Evolutionary conservation across 768 basidiomycete genomes (phyloP).

Genomic region (Galerina sulciceps): DNA sequence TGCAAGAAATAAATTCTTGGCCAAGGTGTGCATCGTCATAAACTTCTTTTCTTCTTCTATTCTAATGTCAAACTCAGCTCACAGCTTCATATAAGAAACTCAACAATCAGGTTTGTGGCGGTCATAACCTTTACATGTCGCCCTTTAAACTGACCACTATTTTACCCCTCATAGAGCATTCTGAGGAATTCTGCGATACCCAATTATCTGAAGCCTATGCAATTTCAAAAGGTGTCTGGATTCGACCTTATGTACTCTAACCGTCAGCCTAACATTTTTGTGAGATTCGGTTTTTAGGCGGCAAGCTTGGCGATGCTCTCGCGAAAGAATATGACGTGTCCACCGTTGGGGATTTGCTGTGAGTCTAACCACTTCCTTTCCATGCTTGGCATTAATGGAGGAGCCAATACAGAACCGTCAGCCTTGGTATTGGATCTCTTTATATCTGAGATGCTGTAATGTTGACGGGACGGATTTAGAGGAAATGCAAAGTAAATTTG

Average conservation of each 20-base stretch:
- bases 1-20: constrained; percentile 91
- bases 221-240: constrained; percentile 77
- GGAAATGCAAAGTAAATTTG: constrained; percentile 81
- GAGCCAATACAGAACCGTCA: constrained; percentile 48
- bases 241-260: background rate
- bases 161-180: constrained; percentile 60
- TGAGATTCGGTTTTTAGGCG: constrained; percentile 92
- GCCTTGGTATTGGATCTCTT: constrained; percentile 47
- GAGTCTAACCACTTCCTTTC: constrained; percentile 31
- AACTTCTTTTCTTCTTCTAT: background rate
- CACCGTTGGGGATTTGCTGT: constrained; percentile 91
- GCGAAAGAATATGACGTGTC: constrained; percentile 88
- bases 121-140: background rate
- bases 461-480: constrained; percentile 42
- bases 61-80: constrained; percentile 50
- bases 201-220: constrained; percentile 78
- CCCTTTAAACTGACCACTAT: background rate
- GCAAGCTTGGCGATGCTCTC: constrained; percentile 89
- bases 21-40: constrained; percentile 63
- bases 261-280: background rate
- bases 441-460: background rate
- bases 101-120: constrained; percentile 67
- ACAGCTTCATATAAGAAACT: constrained; percentile 93
- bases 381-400: constrained; percentile 1
- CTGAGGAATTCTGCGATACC: constrained; percentile 85